Evolutionary conservation across 768 basidiomycete genomes (phyloP).

Genomic region (Pholiota microspora): DNA sequence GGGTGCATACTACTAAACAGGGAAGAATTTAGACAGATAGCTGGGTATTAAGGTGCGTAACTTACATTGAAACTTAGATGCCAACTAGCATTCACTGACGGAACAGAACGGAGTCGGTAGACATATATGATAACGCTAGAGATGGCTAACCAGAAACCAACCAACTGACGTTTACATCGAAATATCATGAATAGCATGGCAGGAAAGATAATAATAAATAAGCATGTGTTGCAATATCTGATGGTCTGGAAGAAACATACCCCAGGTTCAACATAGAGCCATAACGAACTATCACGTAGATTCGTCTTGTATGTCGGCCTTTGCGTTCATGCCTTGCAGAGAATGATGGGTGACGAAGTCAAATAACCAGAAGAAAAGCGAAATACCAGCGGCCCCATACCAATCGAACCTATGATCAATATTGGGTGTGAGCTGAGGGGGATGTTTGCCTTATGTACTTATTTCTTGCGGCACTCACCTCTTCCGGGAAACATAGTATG

Average conservation of each 20-base stretch:
- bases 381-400: slow-evolving; percentile 24
- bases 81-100: slow-evolving; percentile 17
- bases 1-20: slow-evolving; percentile 14
- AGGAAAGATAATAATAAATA: neutral
- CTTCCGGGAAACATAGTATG: slow-evolving; percentile 15
- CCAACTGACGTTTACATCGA: slow-evolving; percentile 7
- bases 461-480: no score
- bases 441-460: neutral
- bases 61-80: slow-evolving; percentile 14
- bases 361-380: neutral
- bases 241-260: slow-evolving; percentile 3
- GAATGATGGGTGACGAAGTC: neutral
- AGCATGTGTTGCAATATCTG: neutral
- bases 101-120: neutral
- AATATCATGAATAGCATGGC: neutral
- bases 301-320: slow-evolving; percentile 18
- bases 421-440: neutral
- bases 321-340: slow-evolving; percentile 13
- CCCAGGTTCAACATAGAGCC: slow-evolving; percentile 18
- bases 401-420: slow-evolving; percentile 9
- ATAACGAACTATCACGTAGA: slow-evolving; percentile 20
- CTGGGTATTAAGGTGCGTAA: neutral
- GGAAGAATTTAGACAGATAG: neutral
- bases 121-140: neutral
- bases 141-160: slow-evolving; percentile 17